These are phyloP conservation scores for Lachnellula arida DNA, from an alignment of 2,329 filamentous ascomycete genomes.

Conservation along the genomic window DNA sequence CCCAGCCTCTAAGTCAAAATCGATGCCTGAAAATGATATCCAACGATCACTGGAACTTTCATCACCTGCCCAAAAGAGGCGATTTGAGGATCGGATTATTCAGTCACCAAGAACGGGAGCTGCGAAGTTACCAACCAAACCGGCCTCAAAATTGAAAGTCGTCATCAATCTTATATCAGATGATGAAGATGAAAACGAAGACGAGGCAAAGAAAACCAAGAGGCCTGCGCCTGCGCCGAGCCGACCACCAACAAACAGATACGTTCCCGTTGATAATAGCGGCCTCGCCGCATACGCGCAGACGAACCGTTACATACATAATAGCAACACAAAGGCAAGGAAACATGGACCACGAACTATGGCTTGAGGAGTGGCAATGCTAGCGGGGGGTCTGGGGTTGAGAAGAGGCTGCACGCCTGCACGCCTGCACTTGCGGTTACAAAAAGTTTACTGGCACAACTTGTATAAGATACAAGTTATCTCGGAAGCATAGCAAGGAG, in stretches of 20 bases:
- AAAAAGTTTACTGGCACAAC: no score
- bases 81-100: not conserved
- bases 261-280: slow-evolving; percentile 22
- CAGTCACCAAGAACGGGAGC: not conserved
- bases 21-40: not conserved
- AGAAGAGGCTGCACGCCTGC: not conserved
- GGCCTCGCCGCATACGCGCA: slow-evolving; percentile 15
- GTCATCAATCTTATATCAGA: slow-evolving; percentile 12
- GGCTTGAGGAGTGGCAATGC: not conserved
- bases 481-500: no score
- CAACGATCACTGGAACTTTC: not conserved
- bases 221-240: not conserved
- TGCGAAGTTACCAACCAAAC: not conserved
- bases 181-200: slow-evolving; percentile 5
- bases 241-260: not conserved
- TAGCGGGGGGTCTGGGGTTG: not conserved
- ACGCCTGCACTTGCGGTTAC: no score
- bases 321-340: not conserved
- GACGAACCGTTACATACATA: slow-evolving; percentile 11
- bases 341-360: not conserved
- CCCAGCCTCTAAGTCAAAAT: not conserved
- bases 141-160: not conserved
- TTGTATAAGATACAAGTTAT: no score
- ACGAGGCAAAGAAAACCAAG: not conserved
- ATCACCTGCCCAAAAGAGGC: not conserved